Evolutionary conservation across 2,329 filamentous ascomycete species (phyloP), one percentile per base, ranked within the genome.

Genomic region (Emmonsiellopsis sp.): DNA sequence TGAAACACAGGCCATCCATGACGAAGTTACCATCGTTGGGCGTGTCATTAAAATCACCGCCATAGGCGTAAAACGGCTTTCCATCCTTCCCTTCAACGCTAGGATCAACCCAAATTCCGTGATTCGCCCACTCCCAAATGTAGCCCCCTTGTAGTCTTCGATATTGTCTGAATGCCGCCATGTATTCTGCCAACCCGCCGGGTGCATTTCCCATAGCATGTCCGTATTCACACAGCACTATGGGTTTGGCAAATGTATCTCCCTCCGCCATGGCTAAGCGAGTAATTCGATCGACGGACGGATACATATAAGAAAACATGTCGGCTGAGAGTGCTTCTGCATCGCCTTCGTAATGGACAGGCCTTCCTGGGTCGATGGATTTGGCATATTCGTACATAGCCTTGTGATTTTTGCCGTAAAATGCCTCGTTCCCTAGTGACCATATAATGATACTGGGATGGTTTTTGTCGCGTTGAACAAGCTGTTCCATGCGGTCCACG

Each of bases 141-240:
- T 79, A 83, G 0, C 84, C 85, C 9, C 85, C 85, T 61, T 87
- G 84, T 0, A 87, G 74, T 2, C 77, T 76, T 0, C 77, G 77
- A 55, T 85, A 72, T 31, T 74, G 74, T 34, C 79, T 77, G 69
- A 87, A 89, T 0, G 77, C 75, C 41, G 82, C 73, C 48, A 85
- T 74, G 55, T 89, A 89, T 56, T 87, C 85, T 55, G 84, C 78
- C 9, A 89, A 73, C 35, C 79, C 80, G 1, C 86, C 85, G 0
- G 86, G 86, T 0, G 84, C 85, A 60, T 88, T 89, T 5, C 86
- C 86, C 85, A 89, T 88, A 1, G 86, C 84, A 61, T 79, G 77
- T 0, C 70, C 74, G 54, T 75, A 80, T 60, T 80, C 78, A 56
- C 77, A 80, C 3, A 78, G 61, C 38, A 72, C 54, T 9, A 66